Evolutionary conservation across 2,329 filamentous ascomycete genomes (phyloP).

Genomic region (Colletotrichum somersetense): DNA sequence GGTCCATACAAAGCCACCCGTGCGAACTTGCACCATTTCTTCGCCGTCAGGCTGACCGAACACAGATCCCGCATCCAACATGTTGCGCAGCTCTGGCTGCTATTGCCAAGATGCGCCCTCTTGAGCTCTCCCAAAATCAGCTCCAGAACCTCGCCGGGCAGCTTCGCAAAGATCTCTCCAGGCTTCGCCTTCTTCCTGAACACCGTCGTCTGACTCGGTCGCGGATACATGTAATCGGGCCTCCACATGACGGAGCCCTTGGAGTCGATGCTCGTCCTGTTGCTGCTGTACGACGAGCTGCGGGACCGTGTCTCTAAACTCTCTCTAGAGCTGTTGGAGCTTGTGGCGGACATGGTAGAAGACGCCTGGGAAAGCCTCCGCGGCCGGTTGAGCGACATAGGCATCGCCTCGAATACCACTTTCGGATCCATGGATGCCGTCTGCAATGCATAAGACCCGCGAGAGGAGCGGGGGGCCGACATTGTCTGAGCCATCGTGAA

Average conservation of each 20-base stretch:
- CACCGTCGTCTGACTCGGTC: slow-evolving; percentile 45
- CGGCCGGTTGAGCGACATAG: slow-evolving; percentile 51
- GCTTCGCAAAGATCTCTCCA: slow-evolving; percentile 65
- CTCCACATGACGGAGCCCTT: slow-evolving; percentile 50
- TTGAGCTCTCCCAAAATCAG: slow-evolving; percentile 68
- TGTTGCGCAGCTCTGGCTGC: slow-evolving; percentile 69
- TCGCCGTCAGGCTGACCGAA: slow-evolving; percentile 62
- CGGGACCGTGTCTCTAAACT: slow-evolving; percentile 46
- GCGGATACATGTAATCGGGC: slow-evolving; percentile 45
- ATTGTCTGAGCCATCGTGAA: slow-evolving; percentile 25
- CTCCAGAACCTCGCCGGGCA: slow-evolving; percentile 71
- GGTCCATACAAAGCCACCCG: slow-evolving; percentile 62
- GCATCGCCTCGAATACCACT: slow-evolving; percentile 41
- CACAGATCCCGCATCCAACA: slow-evolving; percentile 75
- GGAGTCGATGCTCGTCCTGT: slow-evolving; percentile 56
- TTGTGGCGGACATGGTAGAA: slow-evolving; percentile 45
- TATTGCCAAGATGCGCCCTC: slow-evolving; percentile 61
- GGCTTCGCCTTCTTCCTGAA: slow-evolving; percentile 51
- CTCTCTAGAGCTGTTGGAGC: slow-evolving; percentile 49
- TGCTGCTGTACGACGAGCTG: slow-evolving; percentile 52
- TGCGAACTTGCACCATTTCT: slow-evolving; percentile 66
- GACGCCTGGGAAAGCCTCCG: slow-evolving; percentile 52
- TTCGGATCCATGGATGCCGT: slow-evolving; percentile 45
- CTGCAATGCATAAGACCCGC: slow-evolving; percentile 44
- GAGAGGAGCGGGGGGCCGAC: slow-evolving; percentile 22